phyloP scores from a whole-genome alignment of 495 filamentous ascomycete genomes.

The Aspergillus hancockii region DNA sequence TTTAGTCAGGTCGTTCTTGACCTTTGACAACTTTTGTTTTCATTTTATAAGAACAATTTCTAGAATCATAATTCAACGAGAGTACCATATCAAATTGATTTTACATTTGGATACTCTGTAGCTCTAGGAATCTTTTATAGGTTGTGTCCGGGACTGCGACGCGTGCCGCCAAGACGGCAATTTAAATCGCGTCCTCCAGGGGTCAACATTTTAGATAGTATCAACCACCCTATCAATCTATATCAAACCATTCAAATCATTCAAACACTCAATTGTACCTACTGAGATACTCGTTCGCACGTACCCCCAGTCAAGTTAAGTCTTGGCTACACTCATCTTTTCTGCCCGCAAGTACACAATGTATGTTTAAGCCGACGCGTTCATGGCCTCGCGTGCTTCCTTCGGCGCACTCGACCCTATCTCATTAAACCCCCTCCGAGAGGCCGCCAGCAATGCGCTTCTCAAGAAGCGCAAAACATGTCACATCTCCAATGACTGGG shows the following conservation, averaged over 20 bases:
- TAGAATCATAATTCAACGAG: too few relatives aligned
- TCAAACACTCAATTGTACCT: background rate
- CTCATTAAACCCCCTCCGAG: constrained; percentile 31
- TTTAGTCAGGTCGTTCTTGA: too few relatives aligned
- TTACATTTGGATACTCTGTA: background rate
- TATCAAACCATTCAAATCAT: background rate
- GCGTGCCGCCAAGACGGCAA: constrained; percentile 9
- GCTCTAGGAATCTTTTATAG: too few relatives aligned
- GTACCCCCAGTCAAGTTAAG: background rate
- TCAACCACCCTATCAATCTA: background rate
- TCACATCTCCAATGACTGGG: constrained; percentile 24
- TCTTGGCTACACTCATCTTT: background rate
- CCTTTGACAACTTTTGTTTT: too few relatives aligned
- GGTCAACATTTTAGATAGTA: constrained; percentile 2
- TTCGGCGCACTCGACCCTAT: constrained; percentile 37
- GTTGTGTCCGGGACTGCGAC: constrained; percentile 1
- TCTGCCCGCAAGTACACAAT: constrained; percentile 12
- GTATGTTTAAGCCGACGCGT: constrained; percentile 25
- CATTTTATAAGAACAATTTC: too few relatives aligned
- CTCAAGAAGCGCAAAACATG: constrained; percentile 39
- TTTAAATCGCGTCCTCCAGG: background rate
- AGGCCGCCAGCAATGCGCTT: constrained; percentile 27
- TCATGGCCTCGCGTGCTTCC: constrained; percentile 40
- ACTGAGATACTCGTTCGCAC: background rate
- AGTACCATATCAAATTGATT: background rate